Evolutionary conservation across 306 rosid species (phyloP).

Genomic region (Gastrolobium bilobum): DNA sequence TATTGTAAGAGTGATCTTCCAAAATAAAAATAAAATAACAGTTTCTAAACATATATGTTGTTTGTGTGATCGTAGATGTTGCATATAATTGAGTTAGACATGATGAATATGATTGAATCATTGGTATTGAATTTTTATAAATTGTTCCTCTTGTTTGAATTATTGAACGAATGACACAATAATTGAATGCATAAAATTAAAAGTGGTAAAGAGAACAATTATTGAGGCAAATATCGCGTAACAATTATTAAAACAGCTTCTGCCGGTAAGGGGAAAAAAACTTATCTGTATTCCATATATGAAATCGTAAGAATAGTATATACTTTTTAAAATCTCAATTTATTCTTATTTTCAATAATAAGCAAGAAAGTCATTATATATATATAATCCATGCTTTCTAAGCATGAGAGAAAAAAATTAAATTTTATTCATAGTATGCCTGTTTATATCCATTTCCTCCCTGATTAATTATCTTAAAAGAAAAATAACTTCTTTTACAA

Average conservation of each 20-base stretch:
- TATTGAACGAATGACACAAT: not conserved
- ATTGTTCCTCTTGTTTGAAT: not conserved
- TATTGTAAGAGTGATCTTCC: no score
- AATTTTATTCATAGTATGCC: no score
- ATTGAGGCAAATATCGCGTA: slow-evolving; percentile 27
- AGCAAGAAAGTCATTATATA: not conserved
- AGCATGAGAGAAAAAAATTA: not conserved
- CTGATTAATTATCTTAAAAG: not conserved
- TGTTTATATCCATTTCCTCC: not conserved
- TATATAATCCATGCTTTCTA: not conserved
- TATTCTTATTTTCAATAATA: not conserved
- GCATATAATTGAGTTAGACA: not conserved
- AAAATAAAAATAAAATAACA: no score
- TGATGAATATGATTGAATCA: not conserved
- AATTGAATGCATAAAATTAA: slow-evolving; percentile 14
- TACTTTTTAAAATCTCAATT: not conserved
- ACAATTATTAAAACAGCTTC: slow-evolving; percentile 3
- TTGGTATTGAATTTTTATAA: not conserved
- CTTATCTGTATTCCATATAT: not conserved
- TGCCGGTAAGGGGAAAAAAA: not conserved
- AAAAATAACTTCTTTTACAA: no score
- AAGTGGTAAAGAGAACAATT: slow-evolving; percentile 13
- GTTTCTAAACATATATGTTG: not conserved
- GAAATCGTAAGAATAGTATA: not conserved
- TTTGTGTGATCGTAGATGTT: not conserved